Base-by-base conservation (phyloP, 768 basidiomycete species). In the Phlebiopsis gigantea region DNA sequence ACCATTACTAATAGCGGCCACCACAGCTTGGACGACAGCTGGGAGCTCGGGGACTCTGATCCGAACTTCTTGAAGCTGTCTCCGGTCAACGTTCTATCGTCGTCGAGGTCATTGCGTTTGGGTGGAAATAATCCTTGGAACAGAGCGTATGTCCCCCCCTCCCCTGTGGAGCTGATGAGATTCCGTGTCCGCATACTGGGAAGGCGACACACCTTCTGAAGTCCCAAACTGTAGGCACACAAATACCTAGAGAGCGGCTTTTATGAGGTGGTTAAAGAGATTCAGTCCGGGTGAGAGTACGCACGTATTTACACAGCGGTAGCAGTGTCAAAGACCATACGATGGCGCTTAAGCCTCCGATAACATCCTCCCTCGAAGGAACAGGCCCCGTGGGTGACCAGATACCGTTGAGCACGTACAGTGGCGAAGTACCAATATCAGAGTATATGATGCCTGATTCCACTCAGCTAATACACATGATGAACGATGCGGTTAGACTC, bases 91-190 rank as follows among this genome's bases (percentile, higher is more conserved):
- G 79, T 79, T 24, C 84, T 72, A 30, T 57, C 56, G 10, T 44
- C 75, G 57, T 81, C 79, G 39, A 71, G 66, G 57, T 79, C 76
- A 34, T 72, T 66, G 6, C 74, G 69, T 5, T 68, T 68, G 0
- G 77, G 79, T 9, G 84, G 84, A 59, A 76, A 84, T 8, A 86
- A 64, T 21, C 79, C 79, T 65, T 84, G 81, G 63, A 74, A 81
- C 12, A 87, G 68, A 0, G 85, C 85, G 61, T 87, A 88, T 4
- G 81, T 77, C 10, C 85, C 86, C 14, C 87, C 87, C 68, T 89
- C 87, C 17, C 85, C 83, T 77, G 57, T 1, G 60, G 43, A 29
- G 29, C 55, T 56, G 43, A 44, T 19, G 22, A 45, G 15, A 51
- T 12, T 30, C 4, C 17, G 14, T 43, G 22, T 10, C 39, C 42